These are phyloP conservation scores for Lotmaria passim DNA, from an alignment of 208 protist species.

Conservation along the genomic window DNA sequence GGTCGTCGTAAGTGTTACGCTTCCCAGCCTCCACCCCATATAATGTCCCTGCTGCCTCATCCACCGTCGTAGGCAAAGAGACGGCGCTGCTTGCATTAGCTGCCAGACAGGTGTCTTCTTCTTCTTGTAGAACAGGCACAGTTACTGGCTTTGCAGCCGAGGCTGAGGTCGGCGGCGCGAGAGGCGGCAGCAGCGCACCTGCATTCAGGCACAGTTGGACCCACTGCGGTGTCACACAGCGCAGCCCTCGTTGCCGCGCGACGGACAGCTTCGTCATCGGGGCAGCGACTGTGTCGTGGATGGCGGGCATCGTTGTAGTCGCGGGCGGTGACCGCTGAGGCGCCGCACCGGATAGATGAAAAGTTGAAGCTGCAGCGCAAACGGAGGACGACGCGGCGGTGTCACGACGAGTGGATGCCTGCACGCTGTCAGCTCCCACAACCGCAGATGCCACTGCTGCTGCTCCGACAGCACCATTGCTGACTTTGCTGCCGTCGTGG, in stretches of 20 bases:
- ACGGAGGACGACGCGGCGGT: neutral
- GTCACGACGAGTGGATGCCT: neutral
- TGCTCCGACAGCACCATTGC: too few species aligned
- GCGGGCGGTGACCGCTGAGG: neutral
- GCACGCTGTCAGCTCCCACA: too few species aligned
- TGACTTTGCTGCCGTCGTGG: neutral
- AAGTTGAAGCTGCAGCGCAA: too few species aligned
- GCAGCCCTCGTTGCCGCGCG: conserved; percentile 34
- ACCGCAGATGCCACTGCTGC: neutral
- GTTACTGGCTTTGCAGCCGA: neutral
- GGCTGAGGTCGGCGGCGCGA: too few species aligned
- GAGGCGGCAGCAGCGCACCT: conserved; percentile 17
- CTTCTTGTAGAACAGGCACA: neutral
- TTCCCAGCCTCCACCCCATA: too few species aligned
- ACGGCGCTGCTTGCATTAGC: too few species aligned
- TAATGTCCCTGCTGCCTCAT: too few species aligned
- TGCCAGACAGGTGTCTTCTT: too few species aligned
- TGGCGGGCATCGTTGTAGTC: neutral
- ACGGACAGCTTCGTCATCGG: conserved; percentile 36
- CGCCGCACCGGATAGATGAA: neutral
- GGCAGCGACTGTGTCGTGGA: neutral
- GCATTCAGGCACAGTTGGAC: conserved; percentile 57
- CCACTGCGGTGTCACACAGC: conserved; percentile 64
- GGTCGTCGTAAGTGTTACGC: too few species aligned
- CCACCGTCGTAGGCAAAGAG: too few species aligned